Base-by-base conservation (phyloP, 352 stramenopile genomes). In the Globisporangium cylindrosporum region DNA sequence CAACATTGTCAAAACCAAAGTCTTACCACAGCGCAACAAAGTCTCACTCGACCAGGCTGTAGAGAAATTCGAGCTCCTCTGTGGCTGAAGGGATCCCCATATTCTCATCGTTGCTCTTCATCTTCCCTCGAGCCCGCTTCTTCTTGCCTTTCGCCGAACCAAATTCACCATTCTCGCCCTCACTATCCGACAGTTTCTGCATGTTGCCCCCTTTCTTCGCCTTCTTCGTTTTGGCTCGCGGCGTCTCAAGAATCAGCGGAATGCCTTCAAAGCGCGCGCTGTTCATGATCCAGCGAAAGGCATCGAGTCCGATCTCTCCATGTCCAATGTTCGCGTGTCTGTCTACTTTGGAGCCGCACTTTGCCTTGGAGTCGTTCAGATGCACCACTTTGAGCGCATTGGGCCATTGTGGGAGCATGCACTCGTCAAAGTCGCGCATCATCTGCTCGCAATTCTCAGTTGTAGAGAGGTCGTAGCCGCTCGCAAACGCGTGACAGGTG, bases 181-280 rank as follows among this genome's bases (percentile, higher is more conserved):
- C 24, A 25, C 4, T n/a, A 49, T 49, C 41, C 41, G 41, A 49
- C 41, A n/a, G n/a, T 53, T 27, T 67, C 15, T 20, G 7, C 22
- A 32, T 4, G 38, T 38, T 48, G 3, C 0, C 49, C 22, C 24
- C 41, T n/a, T 53, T 27, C 8, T 22, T 20, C 5, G 24, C 29
- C 25, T 55, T 49, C 49, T 67, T 65, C 27, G 34, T 66, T 56
- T 69, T 66, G 20, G 48, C 36, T 22, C 73, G 67, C 14, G 78
- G 78, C 6, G 78, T 86, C 62, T 86, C 78, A n/a, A 86, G 60
- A 29, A 86, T 82, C 69, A 86, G 71, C 14, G 78, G 76, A 18
- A 86, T 20, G 12, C 62, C n/a, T 12, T 77, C 70, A 62, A 82
- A 86, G 29, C 63, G 65, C 7, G 53, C 59, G 25, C 59, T 67